phyloP scores from a whole-genome alignment of 768 basidiomycete genomes.

The Agaricus sinodeliciosus region DNA sequence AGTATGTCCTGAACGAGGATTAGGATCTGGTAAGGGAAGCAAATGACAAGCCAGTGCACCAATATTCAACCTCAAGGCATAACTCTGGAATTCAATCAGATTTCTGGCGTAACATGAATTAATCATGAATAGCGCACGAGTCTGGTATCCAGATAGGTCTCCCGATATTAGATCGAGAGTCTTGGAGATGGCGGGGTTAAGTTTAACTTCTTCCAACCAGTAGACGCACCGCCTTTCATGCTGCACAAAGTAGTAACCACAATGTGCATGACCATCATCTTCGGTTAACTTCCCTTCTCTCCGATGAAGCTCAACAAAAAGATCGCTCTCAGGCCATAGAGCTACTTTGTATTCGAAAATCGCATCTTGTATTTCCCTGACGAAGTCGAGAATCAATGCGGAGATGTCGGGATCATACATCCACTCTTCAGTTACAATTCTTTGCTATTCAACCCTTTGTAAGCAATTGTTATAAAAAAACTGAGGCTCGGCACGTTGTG shows the following conservation, averaged over 20 bases:
- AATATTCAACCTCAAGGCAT: conserved; percentile 6
- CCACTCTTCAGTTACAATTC: neutral
- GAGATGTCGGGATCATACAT: neutral
- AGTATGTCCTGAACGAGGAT: neutral
- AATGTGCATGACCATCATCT: neutral
- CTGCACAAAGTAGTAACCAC: conserved; percentile 6
- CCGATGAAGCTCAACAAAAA: neutral
- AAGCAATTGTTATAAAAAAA: no score
- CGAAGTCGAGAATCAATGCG: neutral
- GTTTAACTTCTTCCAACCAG: conserved; percentile 3
- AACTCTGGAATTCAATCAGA: neutral
- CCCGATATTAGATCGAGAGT: neutral
- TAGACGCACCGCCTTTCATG: neutral
- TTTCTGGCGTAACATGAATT: neutral
- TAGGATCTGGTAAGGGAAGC: neutral
- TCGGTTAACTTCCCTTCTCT: no score
- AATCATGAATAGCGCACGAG: neutral
- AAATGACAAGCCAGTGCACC: neutral
- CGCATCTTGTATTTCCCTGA: neutral
- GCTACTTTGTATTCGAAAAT: neutral
- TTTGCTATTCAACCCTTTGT: no score
- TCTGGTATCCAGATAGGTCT: neutral
- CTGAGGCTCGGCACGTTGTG: no score
- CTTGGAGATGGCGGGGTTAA: neutral
- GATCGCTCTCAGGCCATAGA: conserved; percentile 2